A percentile compares a stretch with the other conserved stretches of the same genome.
These are phyloP conservation scores for Talaromyces marneffei DNA, from an alignment of 2,329 filamentous ascomycete species.

Conservation along the genomic window DNA sequence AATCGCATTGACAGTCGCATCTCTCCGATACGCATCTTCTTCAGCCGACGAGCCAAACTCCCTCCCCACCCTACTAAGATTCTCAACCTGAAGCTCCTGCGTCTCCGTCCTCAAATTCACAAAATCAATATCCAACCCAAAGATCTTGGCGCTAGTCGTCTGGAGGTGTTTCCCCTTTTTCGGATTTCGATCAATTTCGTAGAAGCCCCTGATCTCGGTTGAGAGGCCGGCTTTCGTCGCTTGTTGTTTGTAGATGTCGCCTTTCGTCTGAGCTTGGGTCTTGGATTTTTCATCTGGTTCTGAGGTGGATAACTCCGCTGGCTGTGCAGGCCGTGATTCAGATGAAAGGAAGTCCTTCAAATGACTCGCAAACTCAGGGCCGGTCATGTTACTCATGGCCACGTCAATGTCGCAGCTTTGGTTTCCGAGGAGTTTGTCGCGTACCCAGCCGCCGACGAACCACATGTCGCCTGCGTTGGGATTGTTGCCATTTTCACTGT, in stretches of 20 bases:
- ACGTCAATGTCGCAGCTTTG: slow-evolving; percentile 6
- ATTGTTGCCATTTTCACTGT: neutral
- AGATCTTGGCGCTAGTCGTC: slow-evolving; percentile 5
- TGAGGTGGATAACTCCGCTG: neutral
- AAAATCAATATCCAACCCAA: slow-evolving; percentile 8
- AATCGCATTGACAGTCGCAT: slow-evolving; percentile 7
- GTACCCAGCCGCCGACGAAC: slow-evolving; percentile 12
- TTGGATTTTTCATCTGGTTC: neutral
- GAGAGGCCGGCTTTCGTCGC: neutral
- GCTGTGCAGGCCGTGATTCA: neutral
- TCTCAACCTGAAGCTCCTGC: neutral
- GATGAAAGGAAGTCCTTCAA: slow-evolving; percentile 1
- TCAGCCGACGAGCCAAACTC: neutral
- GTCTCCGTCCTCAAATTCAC: slow-evolving; percentile 3
- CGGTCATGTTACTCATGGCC: neutral
- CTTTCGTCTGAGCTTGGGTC: neutral
- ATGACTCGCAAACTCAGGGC: neutral
- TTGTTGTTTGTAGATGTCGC: neutral
- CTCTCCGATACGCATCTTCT: slow-evolving; percentile 6
- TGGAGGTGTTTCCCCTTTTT: slow-evolving; percentile 7
- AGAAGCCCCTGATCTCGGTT: slow-evolving; percentile 7
- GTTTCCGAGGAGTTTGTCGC: slow-evolving; percentile 8
- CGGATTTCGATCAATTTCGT: slow-evolving; percentile 1
- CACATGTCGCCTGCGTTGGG: neutral
- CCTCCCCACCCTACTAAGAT: neutral